Evolutionary conservation across 1,284 basidiomycete genomes (phyloP), one percentile per base, ranked within the genome.

Genomic region (Irpex rosettiformis): DNA sequence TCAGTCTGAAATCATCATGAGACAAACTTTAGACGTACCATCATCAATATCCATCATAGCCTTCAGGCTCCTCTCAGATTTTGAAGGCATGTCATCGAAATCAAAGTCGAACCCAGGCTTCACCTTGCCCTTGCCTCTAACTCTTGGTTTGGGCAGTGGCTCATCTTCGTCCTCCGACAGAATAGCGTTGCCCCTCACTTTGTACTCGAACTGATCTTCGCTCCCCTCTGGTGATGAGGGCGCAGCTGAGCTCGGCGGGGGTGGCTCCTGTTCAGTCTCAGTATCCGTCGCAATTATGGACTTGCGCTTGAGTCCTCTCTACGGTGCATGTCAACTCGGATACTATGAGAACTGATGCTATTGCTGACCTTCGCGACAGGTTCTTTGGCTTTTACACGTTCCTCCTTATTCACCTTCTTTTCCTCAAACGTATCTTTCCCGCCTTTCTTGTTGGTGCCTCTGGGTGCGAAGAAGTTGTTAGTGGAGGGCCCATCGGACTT

Each of bases 21-120:
- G 18, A 40, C 16, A 18, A 42, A n/a, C 3, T 4, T 11, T 37
- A 8, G 47, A 24, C 13, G 27, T 56, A 86, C 86, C 82, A 67
- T 91, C 88, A 61, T 89, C 86, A 56, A 90, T 79, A 57, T 91
- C 88, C 89, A 91, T 90, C 77, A 91, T 81, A 10, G 81, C 84
- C 47, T 73, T 73, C 28, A 84, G 69, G 52, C 82, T 83, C 61
- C 65, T 70, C 62, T 79, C 74, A 1, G 69, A 69, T 28, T 75
- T 71, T 4, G 70, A 69, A 16, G 63, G 63, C 18, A 57, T 24
- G 27, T 51, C 57, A 81, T 81, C 7, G 69, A 72, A 29, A 24
- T 61, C 60, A 30, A 72, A 66, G 16, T 64, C 66, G 7, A 64
- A 60, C 52, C 66, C 66, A 10, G 61, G 59, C 60, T 73, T 73